A percentile compares a stretch with the other conserved stretches of the same genome.
phyloP scores from a whole-genome alignment of 371 early-diverging fungal species.

The Syncephalastrum monosporum region DNA sequence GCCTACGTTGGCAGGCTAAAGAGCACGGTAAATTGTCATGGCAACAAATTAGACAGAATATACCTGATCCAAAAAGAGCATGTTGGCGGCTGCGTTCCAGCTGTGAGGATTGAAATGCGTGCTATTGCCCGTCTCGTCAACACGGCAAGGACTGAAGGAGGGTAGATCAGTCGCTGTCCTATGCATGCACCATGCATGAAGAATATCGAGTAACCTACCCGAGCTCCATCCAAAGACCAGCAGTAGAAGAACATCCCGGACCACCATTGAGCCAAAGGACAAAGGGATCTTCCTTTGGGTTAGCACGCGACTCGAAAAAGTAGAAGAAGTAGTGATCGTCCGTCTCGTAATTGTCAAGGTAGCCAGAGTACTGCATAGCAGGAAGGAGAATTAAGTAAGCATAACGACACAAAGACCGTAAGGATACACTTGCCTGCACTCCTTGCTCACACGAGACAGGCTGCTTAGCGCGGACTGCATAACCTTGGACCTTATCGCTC shows the following conservation, averaged over 20 bases:
- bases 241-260: constrained; percentile 76
- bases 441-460: constrained; percentile 34
- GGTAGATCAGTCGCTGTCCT: neutral
- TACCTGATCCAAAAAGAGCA: constrained; percentile 80
- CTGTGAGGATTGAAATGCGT: constrained; percentile 60
- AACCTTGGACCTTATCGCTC: constrained; percentile 18
- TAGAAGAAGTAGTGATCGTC: constrained; percentile 78
- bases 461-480: constrained; percentile 31
- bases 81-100: constrained; percentile 80
- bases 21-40: neutral
- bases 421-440: constrained; percentile 25
- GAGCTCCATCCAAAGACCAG: constrained; percentile 82
- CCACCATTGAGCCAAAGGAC: constrained; percentile 84
- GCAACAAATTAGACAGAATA: neutral
- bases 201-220: constrained; percentile 25
- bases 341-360: constrained; percentile 54
- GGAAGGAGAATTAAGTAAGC: neutral
- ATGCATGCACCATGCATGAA: neutral
- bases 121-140: constrained; percentile 54
- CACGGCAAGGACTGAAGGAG: constrained; percentile 55
- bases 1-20: constrained; percentile 73
- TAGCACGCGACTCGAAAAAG: constrained; percentile 79
- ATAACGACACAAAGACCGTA: too few species aligned
- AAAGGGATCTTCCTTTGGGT: constrained; percentile 72
- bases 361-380: constrained; percentile 42